These are phyloP conservation scores for Boeremia lycopersici DNA, from an alignment of 2,329 filamentous ascomycete species.

Conservation along the genomic window DNA sequence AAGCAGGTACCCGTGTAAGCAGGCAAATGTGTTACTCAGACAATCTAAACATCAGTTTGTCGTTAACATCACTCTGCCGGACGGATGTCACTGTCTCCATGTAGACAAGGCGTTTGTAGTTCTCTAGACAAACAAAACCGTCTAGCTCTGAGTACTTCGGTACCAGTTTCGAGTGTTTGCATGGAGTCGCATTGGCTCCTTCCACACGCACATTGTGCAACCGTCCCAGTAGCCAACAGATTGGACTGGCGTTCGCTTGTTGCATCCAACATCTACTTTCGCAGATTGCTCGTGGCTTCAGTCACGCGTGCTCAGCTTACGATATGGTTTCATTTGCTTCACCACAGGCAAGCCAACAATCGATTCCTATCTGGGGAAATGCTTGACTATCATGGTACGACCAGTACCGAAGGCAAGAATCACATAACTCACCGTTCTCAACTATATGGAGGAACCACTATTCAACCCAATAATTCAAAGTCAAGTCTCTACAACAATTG, in stretches of 20 bases:
- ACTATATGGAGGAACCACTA: too few species aligned
- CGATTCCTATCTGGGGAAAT: background rate
- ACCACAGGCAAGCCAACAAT: constrained; percentile 23
- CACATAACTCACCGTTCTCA: background rate
- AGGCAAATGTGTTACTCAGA: background rate
- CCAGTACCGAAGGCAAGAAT: background rate
- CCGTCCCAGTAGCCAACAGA: constrained; percentile 11
- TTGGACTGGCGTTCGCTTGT: constrained; percentile 14
- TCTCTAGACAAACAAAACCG: background rate
- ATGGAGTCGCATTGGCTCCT: background rate
- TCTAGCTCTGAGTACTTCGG: background rate
- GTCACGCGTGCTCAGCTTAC: constrained; percentile 20
- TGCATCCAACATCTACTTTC: constrained; percentile 6
- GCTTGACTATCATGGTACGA: background rate
- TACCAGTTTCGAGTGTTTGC: background rate
- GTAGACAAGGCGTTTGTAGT: background rate
- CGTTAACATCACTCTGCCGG: background rate
- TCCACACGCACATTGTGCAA: constrained; percentile 4
- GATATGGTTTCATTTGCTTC: constrained; percentile 17
- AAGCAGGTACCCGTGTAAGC: constrained; percentile 8
- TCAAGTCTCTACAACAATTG: background rate
- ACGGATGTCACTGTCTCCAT: background rate
- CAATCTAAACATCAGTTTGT: background rate
- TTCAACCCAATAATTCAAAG: background rate
- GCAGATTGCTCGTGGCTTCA: constrained; percentile 15